A percentile compares a stretch with the other conserved stretches of the same genome.
Evolutionary conservation across 2,329 filamentous ascomycete genomes (phyloP).

Genomic region (Pseudocercospora vitis): DNA sequence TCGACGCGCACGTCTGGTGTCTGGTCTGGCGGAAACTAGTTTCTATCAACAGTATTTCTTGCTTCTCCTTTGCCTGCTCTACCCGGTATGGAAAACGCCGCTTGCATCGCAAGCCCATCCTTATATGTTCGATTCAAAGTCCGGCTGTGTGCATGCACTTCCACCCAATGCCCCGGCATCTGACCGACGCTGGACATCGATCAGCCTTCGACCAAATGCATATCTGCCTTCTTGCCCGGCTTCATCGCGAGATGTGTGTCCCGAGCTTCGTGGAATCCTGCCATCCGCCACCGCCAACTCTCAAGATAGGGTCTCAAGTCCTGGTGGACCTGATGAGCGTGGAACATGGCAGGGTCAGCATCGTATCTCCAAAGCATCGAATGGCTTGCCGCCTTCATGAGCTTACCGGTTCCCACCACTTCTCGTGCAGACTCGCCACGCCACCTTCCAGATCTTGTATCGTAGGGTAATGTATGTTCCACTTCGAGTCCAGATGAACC

Average conservation of each 20-base stretch:
- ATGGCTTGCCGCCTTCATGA: neutral
- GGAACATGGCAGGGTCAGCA: neutral
- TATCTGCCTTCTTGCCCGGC: neutral
- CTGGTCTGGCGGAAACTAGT: too few relatives aligned
- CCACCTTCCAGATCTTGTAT: conserved; percentile 41
- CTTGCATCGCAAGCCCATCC: neutral
- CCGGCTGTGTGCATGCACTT: neutral
- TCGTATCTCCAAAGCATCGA: neutral
- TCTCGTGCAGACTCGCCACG: conserved; percentile 41
- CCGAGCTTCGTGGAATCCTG: conserved; percentile 40
- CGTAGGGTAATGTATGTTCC: conserved; percentile 42
- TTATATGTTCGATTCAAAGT: neutral
- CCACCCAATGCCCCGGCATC: neutral
- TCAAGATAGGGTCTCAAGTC: conserved; percentile 37
- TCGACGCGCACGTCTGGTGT: too few relatives aligned
- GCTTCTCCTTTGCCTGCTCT: too few relatives aligned
- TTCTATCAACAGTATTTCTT: too few relatives aligned
- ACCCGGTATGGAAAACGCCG: too few relatives aligned
- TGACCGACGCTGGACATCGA: neutral
- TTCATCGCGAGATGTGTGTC: conserved; percentile 25
- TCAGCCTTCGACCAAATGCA: neutral
- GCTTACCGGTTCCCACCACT: conserved; percentile 40
- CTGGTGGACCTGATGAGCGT: conserved; percentile 26
- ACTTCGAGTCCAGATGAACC: conserved; percentile 39
- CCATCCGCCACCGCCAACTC: conserved; percentile 39